Evolutionary conservation across 2,329 filamentous ascomycete species (phyloP).

Genomic region (Pseudogymnoascus sp.): DNA sequence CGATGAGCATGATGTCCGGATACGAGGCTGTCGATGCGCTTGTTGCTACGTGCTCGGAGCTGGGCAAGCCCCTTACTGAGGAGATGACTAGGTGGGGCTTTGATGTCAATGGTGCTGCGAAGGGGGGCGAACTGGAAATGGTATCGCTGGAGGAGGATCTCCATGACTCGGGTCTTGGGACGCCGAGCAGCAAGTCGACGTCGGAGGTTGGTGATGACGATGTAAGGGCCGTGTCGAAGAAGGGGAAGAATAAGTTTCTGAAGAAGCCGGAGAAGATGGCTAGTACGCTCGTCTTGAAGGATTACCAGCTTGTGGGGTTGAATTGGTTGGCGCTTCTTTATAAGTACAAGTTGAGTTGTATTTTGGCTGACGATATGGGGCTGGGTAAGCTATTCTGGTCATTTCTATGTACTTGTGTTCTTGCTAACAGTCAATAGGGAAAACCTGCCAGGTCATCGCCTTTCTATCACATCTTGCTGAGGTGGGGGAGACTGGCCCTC

Average conservation of each 20-base stretch:
- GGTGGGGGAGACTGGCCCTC: constrained; percentile 58
- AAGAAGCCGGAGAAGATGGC: constrained; percentile 69
- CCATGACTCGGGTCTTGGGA: constrained; percentile 62
- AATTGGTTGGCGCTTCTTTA: constrained; percentile 91
- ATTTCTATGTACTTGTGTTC: background rate
- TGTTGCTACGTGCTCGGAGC: constrained; percentile 64
- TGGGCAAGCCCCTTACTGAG: constrained; percentile 59
- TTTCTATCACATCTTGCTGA: constrained; percentile 80
- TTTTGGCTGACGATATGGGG: constrained; percentile 96
- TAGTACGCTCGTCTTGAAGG: constrained; percentile 70
- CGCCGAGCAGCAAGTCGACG: constrained; percentile 41
- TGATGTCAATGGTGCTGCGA: constrained; percentile 53
- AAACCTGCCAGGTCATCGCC: constrained; percentile 93
- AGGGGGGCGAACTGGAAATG: constrained; percentile 53
- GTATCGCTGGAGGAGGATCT: constrained; percentile 41
- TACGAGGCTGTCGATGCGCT: constrained; percentile 79
- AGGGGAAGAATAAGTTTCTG: constrained; percentile 24
- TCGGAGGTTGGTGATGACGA: constrained; percentile 38
- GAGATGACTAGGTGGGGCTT: constrained; percentile 64
- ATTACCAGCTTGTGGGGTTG: constrained; percentile 87
- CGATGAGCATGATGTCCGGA: constrained; percentile 65
- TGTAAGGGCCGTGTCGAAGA: constrained; percentile 25
- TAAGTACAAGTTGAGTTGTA: constrained; percentile 71
- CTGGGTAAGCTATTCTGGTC: constrained; percentile 43
- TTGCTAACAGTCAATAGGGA: constrained; percentile 31